Evolutionary conservation across 2,329 filamentous ascomycete species (phyloP), one percentile per base, ranked within the genome.

Genomic region (Aspergillus unguis): DNA sequence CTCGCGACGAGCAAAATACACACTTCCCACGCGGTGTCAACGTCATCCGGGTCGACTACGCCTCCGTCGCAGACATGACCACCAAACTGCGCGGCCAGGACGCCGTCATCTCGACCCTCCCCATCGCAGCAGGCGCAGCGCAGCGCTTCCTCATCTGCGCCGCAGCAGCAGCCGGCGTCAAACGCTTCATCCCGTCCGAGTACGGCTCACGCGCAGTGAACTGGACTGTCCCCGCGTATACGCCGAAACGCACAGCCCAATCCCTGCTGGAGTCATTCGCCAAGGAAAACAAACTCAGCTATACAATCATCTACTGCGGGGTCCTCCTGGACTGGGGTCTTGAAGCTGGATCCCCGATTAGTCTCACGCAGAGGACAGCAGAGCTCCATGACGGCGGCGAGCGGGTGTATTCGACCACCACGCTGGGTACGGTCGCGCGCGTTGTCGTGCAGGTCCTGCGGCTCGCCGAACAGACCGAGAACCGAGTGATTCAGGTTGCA

Each of bases 401-500:
- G 31, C 54, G 57, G 2, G 55, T 65, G 6, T 79, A 84, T 63
- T 79, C 73, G 44, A 50, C 73, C 7, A 81, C 81, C 0, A 79
- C 73, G 0, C 69, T 85, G 0, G 57, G 62, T 0, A 72, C 72
- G 1, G 62, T 84, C 11, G 81, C 66, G 0, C 68, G 76, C 25
- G 78, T 75, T 1, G 71, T 85, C 0, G 74, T 76, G 0, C 77
- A 75, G 0, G 68, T 83, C 1, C 64, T 84, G 1, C 52, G 60
- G 6, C 71, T 83, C 47, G 76, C 73, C 0, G 74, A 78, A 2
- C 75, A 80, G 62, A 84, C 82, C 0, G 76, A 75, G 64, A 84
- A 85, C 62, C 70, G 74, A 3, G 52, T 63, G 2, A 70, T 85
- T 2, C 74, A 72, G 53, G 65, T 81, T n/a, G 64, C 77, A 5